phyloP scores from a whole-genome alignment of 371 early-diverging fungal genomes.

The Umbelopsis sp. region DNA sequence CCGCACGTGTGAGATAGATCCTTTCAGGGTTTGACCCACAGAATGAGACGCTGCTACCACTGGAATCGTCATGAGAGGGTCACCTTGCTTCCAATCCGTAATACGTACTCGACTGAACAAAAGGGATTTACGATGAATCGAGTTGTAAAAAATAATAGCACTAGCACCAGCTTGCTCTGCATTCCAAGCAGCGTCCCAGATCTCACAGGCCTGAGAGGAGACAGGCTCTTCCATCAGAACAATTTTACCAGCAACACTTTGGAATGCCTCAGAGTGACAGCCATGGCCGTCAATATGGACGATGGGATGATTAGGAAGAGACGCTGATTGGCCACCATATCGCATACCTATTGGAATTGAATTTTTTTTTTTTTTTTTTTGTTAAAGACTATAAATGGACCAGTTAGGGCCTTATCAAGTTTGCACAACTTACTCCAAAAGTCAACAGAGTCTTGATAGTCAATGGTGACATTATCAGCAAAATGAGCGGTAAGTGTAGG shows the following conservation, averaged over 20 bases:
- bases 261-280: conserved; percentile 30
- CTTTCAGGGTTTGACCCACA: conserved; percentile 19
- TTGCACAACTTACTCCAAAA: conserved; percentile 38
- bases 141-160: conserved; percentile 40
- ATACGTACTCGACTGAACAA: conserved; percentile 34
- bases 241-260: conserved; percentile 30
- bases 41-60: conserved; percentile 22
- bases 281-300: conserved; percentile 31
- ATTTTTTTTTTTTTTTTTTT: no score
- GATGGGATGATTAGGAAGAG: conserved; percentile 27
- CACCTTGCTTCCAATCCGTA: conserved; percentile 44
- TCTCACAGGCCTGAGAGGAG: conserved; percentile 25
- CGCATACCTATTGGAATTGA: conserved; percentile 33
- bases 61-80: conserved; percentile 27
- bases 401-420: not conserved
- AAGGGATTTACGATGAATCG: conserved; percentile 26
- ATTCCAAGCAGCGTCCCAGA: conserved; percentile 36
- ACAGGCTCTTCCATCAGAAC: conserved; percentile 36
- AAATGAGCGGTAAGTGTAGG: conserved; percentile 30
- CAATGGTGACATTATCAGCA: conserved; percentile 14
- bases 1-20: not conserved
- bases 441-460: conserved; percentile 41
- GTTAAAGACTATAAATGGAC: no score
- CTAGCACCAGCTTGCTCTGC: conserved; percentile 37
- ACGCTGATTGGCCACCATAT: conserved; percentile 38